Conservation (phyloP, 495 filamentous ascomycete genomes). For the Penicillium goetzii region DNA sequence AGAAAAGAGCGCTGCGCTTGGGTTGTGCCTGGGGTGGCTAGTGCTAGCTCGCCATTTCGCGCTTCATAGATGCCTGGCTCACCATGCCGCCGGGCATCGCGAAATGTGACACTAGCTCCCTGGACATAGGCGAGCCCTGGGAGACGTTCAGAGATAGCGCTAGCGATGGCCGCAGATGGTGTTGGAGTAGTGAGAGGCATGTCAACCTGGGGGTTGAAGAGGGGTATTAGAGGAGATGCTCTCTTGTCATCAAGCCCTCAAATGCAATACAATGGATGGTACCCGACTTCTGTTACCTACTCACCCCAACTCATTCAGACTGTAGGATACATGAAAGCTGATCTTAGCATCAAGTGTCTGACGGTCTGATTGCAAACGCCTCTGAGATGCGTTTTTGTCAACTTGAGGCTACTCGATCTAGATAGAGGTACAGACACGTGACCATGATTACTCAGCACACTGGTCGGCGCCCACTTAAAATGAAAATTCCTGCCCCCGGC, state of each 20-base stretch:
- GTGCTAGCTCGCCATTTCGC: background rate
- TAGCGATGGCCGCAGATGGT: background rate
- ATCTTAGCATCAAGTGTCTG: background rate
- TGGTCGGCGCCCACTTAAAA: conserved; percentile 15
- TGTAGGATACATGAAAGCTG: background rate
- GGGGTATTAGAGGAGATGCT: background rate
- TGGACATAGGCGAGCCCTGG: background rate
- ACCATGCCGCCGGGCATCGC: background rate
- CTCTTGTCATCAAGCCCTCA: background rate
- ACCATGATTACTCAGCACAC: conserved; percentile 22
- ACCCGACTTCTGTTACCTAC: background rate
- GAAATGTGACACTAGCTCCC: background rate
- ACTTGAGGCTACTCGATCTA: background rate
- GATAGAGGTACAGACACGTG: conserved; percentile 3
- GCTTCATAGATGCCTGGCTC: conserved; percentile 2
- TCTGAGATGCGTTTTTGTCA: no score
- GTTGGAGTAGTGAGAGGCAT: background rate
- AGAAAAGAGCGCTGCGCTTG: background rate
- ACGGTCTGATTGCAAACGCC: no score
- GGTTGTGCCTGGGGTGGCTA: background rate
- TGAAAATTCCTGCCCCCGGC: conserved; percentile 19
- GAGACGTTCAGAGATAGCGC: background rate
- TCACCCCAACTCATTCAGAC: background rate
- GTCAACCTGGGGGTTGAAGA: background rate
- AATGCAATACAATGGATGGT: background rate